Conservation (phyloP, 179 eudicot genomes). For the Heliamphora pulchella region DNA sequence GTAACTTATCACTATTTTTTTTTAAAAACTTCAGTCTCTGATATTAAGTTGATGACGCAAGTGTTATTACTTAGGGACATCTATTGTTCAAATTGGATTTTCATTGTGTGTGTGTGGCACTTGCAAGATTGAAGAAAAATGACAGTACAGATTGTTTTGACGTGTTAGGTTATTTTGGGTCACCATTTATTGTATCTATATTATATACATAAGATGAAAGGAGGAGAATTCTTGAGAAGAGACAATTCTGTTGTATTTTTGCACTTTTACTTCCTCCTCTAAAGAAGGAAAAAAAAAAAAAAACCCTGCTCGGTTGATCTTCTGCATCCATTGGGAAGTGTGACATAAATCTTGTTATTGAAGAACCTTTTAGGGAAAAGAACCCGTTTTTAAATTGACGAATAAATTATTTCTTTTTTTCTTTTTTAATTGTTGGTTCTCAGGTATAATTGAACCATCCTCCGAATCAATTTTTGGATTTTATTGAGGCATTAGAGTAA, state of each 20-base stretch:
- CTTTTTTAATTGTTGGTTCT: no score
- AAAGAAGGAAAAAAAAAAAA: no score
- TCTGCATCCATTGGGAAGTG: no score
- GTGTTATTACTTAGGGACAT: background rate
- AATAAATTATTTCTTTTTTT: no score
- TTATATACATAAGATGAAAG: background rate
- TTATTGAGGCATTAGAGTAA: no score
- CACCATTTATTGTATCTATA: background rate
- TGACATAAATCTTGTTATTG: no score
- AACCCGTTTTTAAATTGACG: no score
- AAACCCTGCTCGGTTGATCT: no score
- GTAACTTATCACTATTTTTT: conserved; percentile 27
- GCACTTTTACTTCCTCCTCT: background rate
- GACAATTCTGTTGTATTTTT: background rate
- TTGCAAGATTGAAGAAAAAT: conserved; percentile 1
- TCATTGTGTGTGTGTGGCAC: background rate
- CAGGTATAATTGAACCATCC: no score
- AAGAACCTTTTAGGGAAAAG: no score
- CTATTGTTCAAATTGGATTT: conserved; percentile 1
- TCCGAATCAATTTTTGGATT: no score
- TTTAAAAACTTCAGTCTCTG: background rate
- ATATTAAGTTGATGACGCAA: conserved; percentile 1
- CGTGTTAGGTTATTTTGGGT: background rate
- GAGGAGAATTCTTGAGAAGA: background rate
- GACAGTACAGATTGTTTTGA: background rate